phyloP scores from a whole-genome alignment of 2,329 filamentous ascomycete species.

The Fusarium sp. region DNA sequence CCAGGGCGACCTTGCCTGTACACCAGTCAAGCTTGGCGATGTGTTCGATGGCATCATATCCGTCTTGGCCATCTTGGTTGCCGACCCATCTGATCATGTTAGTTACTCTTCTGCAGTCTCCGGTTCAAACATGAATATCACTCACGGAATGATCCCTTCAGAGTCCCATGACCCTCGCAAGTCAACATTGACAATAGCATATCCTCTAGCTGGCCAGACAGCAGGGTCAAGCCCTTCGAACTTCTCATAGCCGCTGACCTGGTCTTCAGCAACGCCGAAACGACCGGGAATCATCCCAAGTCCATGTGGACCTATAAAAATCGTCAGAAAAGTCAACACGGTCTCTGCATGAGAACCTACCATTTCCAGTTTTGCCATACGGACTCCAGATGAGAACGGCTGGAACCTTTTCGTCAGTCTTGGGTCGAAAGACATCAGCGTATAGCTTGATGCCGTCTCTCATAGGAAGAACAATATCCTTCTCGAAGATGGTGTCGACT shows the following conservation, averaged over 20 bases:
- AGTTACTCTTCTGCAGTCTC: too few species aligned
- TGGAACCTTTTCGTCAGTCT: not conserved
- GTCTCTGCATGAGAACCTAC: fast-evolving
- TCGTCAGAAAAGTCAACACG: fast-evolving
- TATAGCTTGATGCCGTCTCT: constrained; percentile 1
- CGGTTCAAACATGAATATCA: too few species aligned
- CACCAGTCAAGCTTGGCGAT: not conserved
- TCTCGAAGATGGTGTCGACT: not conserved
- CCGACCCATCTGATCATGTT: not conserved
- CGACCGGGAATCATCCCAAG: constrained; percentile 1
- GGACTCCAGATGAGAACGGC: not conserved
- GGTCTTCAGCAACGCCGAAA: not conserved
- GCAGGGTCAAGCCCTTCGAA: constrained; percentile 7
- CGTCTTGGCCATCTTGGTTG: not conserved
- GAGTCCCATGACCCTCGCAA: not conserved
- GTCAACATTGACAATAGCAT: not conserved
- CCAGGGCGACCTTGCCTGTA: not conserved
- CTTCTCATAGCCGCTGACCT: constrained; percentile 2
- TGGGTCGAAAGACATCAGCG: constrained; percentile 1
- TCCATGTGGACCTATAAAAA: not conserved
- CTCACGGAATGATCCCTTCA: constrained; percentile 1
- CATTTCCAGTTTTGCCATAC: constrained; percentile 12
- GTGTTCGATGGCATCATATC: not conserved
- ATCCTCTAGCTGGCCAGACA: not conserved
- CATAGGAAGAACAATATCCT: constrained; percentile 2